These are phyloP conservation scores for Mesembryanthemum crystallinum DNA, from an alignment of 148 eudicot genomes.

Conservation along the genomic window DNA sequence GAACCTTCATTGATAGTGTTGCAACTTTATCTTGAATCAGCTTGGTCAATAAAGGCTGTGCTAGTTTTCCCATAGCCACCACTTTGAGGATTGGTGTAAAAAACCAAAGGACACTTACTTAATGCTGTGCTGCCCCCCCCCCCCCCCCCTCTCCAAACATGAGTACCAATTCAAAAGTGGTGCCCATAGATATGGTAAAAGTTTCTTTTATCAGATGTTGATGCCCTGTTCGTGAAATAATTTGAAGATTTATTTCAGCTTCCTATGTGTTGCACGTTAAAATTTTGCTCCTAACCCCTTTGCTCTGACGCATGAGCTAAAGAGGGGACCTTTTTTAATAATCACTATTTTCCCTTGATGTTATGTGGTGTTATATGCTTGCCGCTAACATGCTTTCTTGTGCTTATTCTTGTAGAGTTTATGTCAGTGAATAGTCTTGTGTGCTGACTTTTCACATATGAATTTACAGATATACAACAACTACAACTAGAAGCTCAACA, in stretches of 20 bases:
- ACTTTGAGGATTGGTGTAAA: not conserved
- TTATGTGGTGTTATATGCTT: not conserved
- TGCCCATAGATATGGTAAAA: not conserved
- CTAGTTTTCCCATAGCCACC: not conserved
- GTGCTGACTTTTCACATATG: not conserved
- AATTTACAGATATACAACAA: conserved; percentile 48
- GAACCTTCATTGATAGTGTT: not conserved
- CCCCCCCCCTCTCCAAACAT: not conserved
- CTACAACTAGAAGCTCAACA: conserved; percentile 59
- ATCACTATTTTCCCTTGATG: not conserved
- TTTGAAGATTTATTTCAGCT: not conserved
- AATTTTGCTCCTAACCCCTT: not conserved
- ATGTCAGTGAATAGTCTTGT: not conserved
- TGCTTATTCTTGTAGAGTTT: conserved; percentile 17
- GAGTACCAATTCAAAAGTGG: not conserved
- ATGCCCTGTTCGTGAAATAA: not conserved
- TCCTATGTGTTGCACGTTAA: not conserved
- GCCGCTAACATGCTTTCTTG: not conserved
- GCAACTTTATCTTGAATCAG: too few relatives aligned
- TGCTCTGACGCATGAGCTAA: not conserved
- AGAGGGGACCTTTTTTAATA: not conserved
- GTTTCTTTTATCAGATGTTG: not conserved
- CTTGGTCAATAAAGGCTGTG: too few relatives aligned
- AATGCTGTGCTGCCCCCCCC: not conserved
- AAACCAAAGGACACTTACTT: not conserved